Percentiles rank a stretch among this genome's conserved stretches.
Conservation (phyloP, 2,329 filamentous ascomycete species). For the Epichloe coenophiala region DNA sequence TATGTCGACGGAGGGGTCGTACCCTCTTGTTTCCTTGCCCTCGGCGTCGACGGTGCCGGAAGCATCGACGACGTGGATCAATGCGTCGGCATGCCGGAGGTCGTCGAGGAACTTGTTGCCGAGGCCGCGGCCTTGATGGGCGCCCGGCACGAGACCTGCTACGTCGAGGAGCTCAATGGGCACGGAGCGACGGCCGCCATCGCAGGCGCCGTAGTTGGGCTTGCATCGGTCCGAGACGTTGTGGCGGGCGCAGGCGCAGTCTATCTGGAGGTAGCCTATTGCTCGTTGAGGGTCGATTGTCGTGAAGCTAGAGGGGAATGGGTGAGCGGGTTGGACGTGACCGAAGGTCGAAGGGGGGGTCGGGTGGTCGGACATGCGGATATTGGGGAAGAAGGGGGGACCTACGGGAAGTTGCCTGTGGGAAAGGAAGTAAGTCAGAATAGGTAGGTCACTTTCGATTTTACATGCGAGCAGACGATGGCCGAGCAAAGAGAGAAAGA, state of each 20-base stretch:
- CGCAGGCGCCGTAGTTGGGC: slow-evolving; percentile 87
- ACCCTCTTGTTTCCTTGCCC: slow-evolving; percentile 89
- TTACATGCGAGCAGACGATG: not conserved
- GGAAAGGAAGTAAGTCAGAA: slow-evolving; percentile 5
- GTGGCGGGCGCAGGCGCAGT: slow-evolving; percentile 78
- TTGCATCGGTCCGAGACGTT: slow-evolving; percentile 65
- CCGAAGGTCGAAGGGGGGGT: not conserved
- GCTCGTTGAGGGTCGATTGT: slow-evolving; percentile 97
- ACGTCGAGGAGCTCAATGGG: slow-evolving; percentile 96
- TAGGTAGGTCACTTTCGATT: slow-evolving; percentile 4
- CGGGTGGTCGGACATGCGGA: too few relatives aligned
- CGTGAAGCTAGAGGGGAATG: slow-evolving; percentile 56
- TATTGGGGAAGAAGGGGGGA: slow-evolving; percentile 22
- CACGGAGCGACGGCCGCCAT: slow-evolving; percentile 74
- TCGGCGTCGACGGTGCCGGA: slow-evolving; percentile 95
- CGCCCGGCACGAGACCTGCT: slow-evolving; percentile 89
- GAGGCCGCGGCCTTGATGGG: slow-evolving; percentile 81
- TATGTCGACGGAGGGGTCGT: slow-evolving; percentile 91
- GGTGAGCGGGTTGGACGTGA: not conserved
- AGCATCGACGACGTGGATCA: slow-evolving; percentile 95
- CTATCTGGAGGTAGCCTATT: slow-evolving; percentile 91
- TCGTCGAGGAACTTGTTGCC: slow-evolving; percentile 98
- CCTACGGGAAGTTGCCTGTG: slow-evolving; percentile 91
- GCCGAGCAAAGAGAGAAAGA: slow-evolving; percentile 8
- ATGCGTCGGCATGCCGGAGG: slow-evolving; percentile 83